Percentiles rank a stretch among this genome's conserved stretches.
Conservation (phyloP, 2,329 filamentous ascomycete species). For the Claviceps lovelessii region DNA sequence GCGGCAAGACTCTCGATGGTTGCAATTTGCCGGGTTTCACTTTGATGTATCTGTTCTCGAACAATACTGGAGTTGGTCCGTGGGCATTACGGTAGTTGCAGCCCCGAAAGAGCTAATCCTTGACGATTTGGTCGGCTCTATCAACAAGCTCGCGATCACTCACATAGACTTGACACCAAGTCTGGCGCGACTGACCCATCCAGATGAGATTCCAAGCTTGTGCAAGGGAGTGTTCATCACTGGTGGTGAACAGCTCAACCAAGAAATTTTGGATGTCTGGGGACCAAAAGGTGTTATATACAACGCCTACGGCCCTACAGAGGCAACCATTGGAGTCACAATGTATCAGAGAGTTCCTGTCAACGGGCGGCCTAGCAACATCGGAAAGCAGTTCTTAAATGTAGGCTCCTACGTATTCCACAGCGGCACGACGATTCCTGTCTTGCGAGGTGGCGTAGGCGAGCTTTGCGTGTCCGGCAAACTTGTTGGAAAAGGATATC, state of each 20-base stretch:
- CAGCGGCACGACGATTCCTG: constrained; percentile 53
- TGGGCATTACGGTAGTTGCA: constrained; percentile 71
- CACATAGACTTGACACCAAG: constrained; percentile 89
- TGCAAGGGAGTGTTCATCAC: constrained; percentile 84
- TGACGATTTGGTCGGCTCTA: constrained; percentile 62
- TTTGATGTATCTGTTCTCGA: constrained; percentile 90
- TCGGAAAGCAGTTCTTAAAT: constrained; percentile 74
- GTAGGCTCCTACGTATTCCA: constrained; percentile 70
- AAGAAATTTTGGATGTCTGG: constrained; percentile 81
- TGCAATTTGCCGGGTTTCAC: constrained; percentile 89
- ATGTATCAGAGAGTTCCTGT: constrained; percentile 70
- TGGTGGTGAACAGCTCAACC: constrained; percentile 74
- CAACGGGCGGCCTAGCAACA: constrained; percentile 74
- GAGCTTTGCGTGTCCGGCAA: constrained; percentile 81
- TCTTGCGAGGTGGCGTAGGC: constrained; percentile 65
- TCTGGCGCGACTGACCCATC: constrained; percentile 62
- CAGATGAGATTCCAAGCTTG: constrained; percentile 65
- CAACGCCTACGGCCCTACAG: constrained; percentile 85
- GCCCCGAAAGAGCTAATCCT: constrained; percentile 75
- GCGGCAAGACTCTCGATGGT: constrained; percentile 59
- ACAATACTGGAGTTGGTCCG: constrained; percentile 91
- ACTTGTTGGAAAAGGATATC: constrained; percentile 78
- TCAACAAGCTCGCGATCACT: constrained; percentile 60
- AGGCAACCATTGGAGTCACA: constrained; percentile 84
- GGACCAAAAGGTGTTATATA: constrained; percentile 68